Percentiles rank a stretch among this genome's conserved stretches.
These are phyloP conservation scores for Phaeoacremonium minimum DNA, from an alignment of 2,329 filamentous ascomycete genomes.

Conservation along the genomic window DNA sequence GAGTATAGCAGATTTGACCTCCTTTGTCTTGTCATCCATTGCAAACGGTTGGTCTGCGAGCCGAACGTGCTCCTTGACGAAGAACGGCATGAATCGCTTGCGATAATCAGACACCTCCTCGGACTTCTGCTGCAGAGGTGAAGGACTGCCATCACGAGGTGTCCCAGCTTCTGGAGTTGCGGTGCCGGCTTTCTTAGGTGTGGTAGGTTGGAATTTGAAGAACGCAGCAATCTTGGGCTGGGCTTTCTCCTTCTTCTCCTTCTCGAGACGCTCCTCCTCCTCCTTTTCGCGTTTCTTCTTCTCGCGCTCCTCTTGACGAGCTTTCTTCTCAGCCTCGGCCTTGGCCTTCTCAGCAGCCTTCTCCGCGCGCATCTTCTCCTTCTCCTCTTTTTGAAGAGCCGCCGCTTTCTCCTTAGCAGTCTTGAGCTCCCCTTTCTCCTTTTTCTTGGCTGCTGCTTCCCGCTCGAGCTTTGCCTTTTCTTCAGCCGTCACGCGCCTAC, in stretches of 20 bases:
- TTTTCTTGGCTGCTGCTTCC: slow-evolving; percentile 24
- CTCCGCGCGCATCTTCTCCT: slow-evolving; percentile 22
- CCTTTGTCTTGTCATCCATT: slow-evolving; percentile 53
- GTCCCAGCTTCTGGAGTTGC: slow-evolving; percentile 13
- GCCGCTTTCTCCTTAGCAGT: slow-evolving; percentile 20
- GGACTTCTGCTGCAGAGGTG: not conserved
- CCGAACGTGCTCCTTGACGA: slow-evolving; percentile 67
- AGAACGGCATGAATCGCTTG: slow-evolving; percentile 76
- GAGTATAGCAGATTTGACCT: slow-evolving; percentile 45
- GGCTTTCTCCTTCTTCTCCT: slow-evolving; percentile 46
- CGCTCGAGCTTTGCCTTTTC: slow-evolving; percentile 21
- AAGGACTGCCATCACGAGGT: slow-evolving; percentile 19
- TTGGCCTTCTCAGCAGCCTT: slow-evolving; percentile 32
- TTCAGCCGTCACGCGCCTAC: slow-evolving; percentile 34
- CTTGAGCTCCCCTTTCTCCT: slow-evolving; percentile 28
- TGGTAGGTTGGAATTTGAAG: slow-evolving; percentile 32
- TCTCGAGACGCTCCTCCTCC: slow-evolving; percentile 35
- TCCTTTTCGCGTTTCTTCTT: slow-evolving; percentile 47
- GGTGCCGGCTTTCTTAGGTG: slow-evolving; percentile 32
- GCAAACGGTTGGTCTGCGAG: slow-evolving; percentile 58
- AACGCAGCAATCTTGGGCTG: slow-evolving; percentile 41
- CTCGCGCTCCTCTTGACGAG: slow-evolving; percentile 25
- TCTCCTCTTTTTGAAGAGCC: slow-evolving; percentile 23
- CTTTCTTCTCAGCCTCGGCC: slow-evolving; percentile 29
- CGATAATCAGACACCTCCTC: slow-evolving; percentile 52